Conservation (phyloP, 345 rosid species). For the Luvunga scandens region DNA sequence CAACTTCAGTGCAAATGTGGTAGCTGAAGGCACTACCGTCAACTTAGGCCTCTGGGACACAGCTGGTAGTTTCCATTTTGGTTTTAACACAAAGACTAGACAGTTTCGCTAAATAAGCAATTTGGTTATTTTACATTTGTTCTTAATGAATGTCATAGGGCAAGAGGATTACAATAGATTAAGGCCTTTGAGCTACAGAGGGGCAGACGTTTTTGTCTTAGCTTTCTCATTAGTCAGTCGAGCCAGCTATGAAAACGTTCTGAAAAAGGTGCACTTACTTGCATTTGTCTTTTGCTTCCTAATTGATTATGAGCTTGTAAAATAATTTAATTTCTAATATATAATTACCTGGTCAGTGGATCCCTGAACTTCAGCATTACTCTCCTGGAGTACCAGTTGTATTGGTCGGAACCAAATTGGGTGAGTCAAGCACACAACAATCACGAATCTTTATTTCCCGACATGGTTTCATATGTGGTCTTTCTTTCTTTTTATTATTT, state of each 20-base stretch:
- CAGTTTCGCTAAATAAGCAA: not conserved
- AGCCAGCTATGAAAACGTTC: slow-evolving; percentile 91
- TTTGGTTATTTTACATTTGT: not conserved
- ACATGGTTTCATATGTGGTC: not conserved
- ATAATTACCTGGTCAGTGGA: slow-evolving; percentile 66
- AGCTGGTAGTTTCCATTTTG: slow-evolving; percentile 57
- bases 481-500: not conserved
- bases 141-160: slow-evolving; percentile 43
- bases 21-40: slow-evolving; percentile 88
- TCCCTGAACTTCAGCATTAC: slow-evolving; percentile 94
- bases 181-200: slow-evolving; percentile 98
- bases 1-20: slow-evolving; percentile 97
- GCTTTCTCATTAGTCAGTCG: slow-evolving; percentile 95
- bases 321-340: slow-evolving; percentile 18
- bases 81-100: not conserved
- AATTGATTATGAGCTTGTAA: not conserved
- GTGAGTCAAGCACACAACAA: slow-evolving; percentile 32
- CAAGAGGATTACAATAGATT: slow-evolving; percentile 97
- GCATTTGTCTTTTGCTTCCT: not conserved
- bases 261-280: slow-evolving; percentile 66
- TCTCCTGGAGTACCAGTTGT: slow-evolving; percentile 90
- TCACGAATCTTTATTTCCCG: not conserved
- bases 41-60: slow-evolving; percentile 98
- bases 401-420: slow-evolving; percentile 90
- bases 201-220: slow-evolving; percentile 92